Percentiles rank a stretch among this genome's conserved stretches.
Conservation (phyloP, 257 asterid species). For the Capsicum baccatum region DNA sequence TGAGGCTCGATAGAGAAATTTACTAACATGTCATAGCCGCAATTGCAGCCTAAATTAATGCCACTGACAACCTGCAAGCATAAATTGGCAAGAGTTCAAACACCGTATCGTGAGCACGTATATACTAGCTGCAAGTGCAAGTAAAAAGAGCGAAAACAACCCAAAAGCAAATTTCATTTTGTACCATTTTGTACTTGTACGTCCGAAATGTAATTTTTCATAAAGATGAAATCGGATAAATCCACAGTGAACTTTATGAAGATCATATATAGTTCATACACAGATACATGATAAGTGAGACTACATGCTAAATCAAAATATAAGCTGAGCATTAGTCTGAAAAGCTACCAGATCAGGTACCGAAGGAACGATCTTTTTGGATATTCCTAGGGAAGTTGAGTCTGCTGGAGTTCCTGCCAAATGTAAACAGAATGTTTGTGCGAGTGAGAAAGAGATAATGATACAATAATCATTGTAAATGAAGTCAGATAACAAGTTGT, state of each 20-base stretch:
- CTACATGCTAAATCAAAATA: neutral
- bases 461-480: neutral
- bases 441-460: neutral
- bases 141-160: neutral
- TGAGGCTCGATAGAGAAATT: neutral
- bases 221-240: neutral
- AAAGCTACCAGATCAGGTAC: constrained; percentile 76
- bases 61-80: constrained; percentile 84
- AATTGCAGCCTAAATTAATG: constrained; percentile 86
- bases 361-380: constrained; percentile 65
- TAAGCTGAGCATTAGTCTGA: neutral
- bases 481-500: neutral
- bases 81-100: constrained; percentile 23
- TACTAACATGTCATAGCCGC: constrained; percentile 80
- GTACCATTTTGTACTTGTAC: neutral
- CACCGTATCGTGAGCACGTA: neutral
- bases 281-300: neutral
- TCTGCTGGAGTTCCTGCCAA: constrained; percentile 85
- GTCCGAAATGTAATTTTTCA: neutral
- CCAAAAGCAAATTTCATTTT: neutral
- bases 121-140: neutral
- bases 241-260: neutral
- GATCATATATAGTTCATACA: neutral
- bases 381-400: constrained; percentile 75
- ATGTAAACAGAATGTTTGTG: neutral